Conservation (phyloP, 2,329 filamentous ascomycete species). For the Orbilia brochopaga region DNA sequence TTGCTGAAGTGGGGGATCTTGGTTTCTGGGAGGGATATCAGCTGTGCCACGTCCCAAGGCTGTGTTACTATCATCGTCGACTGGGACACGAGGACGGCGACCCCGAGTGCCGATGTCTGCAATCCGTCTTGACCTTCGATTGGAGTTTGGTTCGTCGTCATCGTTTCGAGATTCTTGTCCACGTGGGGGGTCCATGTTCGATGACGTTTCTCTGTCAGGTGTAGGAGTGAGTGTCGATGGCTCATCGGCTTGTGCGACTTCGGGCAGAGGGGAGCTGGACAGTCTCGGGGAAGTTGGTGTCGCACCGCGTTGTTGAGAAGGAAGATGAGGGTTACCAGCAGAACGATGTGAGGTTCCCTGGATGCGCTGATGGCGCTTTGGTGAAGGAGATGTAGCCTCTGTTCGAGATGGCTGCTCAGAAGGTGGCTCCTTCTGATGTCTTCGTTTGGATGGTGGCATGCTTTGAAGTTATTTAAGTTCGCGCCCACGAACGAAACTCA, state of each 20-base stretch:
- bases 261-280: not conserved
- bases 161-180: not conserved
- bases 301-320: slow-evolving; percentile 5
- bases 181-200: not conserved
- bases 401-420: slow-evolving; percentile 10
- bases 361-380: slow-evolving; percentile 26
- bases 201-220: slow-evolving; percentile 20
- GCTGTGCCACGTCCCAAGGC: not conserved
- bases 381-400: slow-evolving; percentile 21
- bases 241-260: not conserved
- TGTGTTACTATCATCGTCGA: not conserved
- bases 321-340: not conserved
- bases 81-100: not conserved
- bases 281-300: not conserved
- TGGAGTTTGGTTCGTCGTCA: not conserved
- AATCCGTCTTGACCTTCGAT: not conserved
- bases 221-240: not conserved
- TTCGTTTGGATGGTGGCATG: slow-evolving; percentile 38
- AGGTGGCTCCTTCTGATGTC: slow-evolving; percentile 27
- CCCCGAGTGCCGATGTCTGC: not conserved
- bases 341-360: not conserved
- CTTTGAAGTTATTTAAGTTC: slow-evolving; percentile 7
- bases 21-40: not conserved
- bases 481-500: not conserved
- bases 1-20: not conserved